Evolutionary conservation across 768 basidiomycete genomes (phyloP), one percentile per base, ranked within the genome.

Genomic region (Leccinum aurantiacum): DNA sequence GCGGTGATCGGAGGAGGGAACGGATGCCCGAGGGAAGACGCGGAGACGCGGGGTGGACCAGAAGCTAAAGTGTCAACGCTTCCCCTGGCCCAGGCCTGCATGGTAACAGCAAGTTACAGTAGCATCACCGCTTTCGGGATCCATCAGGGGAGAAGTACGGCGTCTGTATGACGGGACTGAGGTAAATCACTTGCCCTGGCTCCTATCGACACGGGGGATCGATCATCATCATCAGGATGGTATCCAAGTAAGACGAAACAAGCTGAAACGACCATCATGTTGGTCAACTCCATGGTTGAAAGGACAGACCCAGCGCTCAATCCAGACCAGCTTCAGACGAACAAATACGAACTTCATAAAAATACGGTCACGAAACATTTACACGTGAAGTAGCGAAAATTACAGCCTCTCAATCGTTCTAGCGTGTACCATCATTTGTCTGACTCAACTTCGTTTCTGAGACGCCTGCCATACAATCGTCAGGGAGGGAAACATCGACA

Each of bases 261-360:
- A 3, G 10, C 10, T 56, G 10, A 8, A 6, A 53, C 33, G 14
- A 51, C 27, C 27, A 27, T 35, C 22, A 56, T 14, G 54, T 37
- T 3, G 35, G 25, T 56, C n/a, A 25, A 24, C 8, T 41, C n/a
- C 33, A 27, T 57, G 31, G 10, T 35, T 11, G 14, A 7, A 11
- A 15, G 22, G 19, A 17, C 11, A 17, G 11, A 13, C 19, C 14
- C 22, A 14, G 19, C 17, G 46, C 31, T 31, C 31, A 31, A 47
- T 24, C 48, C 24, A 22, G 25, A 54, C 19, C 35, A 41, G 35
- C 33, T 8, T 49, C 49, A 44, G 3, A 29, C 41, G 19, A 59
- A 37, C 55, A 60, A 63, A 65, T 64, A 67, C 58, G 63, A 60
- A 70, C 50, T 64, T 59, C 60, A 72, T 72, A 71, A 71, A 49